These are phyloP conservation scores for Saccharomyces hybrid DNA, from an alignment of 1,139 yeast species.

Conservation along the genomic window DNA sequence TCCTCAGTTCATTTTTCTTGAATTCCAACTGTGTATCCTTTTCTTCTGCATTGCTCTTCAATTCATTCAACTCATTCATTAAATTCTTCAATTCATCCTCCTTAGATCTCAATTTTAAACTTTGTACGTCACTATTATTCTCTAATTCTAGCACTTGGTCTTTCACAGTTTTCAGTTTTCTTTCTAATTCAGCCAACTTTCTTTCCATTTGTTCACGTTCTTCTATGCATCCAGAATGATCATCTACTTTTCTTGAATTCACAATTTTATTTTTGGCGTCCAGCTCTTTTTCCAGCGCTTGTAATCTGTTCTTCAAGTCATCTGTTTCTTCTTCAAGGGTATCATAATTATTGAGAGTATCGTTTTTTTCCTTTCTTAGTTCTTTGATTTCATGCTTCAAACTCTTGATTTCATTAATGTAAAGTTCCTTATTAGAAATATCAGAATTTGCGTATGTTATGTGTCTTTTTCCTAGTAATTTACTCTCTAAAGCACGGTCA, in stretches of 20 bases:
- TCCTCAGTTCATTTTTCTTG: slow-evolving; percentile 7
- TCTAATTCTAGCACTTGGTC: slow-evolving; percentile 1
- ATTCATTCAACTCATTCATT: slow-evolving; percentile 4
- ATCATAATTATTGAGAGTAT: slow-evolving; percentile 12
- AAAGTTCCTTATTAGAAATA: background rate
- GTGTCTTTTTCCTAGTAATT: background rate
- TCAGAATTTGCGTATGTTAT: background rate
- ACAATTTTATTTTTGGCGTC: slow-evolving; percentile 1
- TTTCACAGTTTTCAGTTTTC: background rate
- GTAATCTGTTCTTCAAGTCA: slow-evolving; percentile 19
- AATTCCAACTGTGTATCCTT: slow-evolving; percentile 13
- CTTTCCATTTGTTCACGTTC: slow-evolving; percentile 16
- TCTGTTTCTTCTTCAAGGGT: slow-evolving; percentile 8
- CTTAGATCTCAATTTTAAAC: background rate
- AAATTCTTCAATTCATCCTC: background rate
- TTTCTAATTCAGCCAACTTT: background rate
- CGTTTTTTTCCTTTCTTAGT: slow-evolving; percentile 16
- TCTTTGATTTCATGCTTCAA: slow-evolving; percentile 14
- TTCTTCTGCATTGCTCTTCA: slow-evolving; percentile 8
- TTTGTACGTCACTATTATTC: slow-evolving; percentile 2
- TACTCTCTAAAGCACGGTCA: slow-evolving; percentile 9
- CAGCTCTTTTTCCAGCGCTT: slow-evolving; percentile 8
- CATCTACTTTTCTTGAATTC: background rate
- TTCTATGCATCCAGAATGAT: slow-evolving; percentile 22
- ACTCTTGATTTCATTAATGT: slow-evolving; percentile 10